phyloP scores from a whole-genome alignment of 495 filamentous ascomycete genomes.

The Hypoxylon subgilvum region DNA sequence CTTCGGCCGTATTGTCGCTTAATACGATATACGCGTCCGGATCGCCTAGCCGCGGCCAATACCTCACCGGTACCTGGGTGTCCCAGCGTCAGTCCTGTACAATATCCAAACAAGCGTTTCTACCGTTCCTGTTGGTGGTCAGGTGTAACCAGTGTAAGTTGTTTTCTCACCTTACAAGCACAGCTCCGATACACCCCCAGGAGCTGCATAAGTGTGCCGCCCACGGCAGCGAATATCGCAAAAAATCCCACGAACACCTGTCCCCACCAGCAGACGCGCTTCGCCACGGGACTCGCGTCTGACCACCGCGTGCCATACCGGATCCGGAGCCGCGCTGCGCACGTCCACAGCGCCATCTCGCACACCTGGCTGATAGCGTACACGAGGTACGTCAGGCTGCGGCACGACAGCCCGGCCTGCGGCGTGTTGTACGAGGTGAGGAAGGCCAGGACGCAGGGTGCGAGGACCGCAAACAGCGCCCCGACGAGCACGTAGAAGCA shows the following conservation, averaged over 20 bases:
- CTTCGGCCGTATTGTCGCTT: conserved; percentile 31
- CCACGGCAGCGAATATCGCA: conserved; percentile 44
- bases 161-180: conserved; percentile 37
- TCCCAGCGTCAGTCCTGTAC: too few relatives aligned
- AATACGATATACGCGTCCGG: conserved; percentile 33
- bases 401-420: conserved; percentile 49
- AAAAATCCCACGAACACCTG: conserved; percentile 41
- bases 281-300: conserved; percentile 24
- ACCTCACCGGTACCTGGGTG: conserved; percentile 35
- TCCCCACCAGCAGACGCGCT: conserved; percentile 38
- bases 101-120: conserved; percentile 3
- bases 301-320: conserved; percentile 33
- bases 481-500: conserved; percentile 40
- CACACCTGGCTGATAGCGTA: conserved; percentile 49
- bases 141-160: too few relatives aligned
- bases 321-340: conserved; percentile 26
- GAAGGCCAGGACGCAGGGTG: conserved; percentile 49
- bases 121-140: too few relatives aligned
- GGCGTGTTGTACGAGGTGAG: conserved; percentile 51
- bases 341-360: conserved; percentile 44
- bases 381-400: conserved; percentile 49
- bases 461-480: conserved; percentile 39
- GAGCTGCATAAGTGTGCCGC: conserved; percentile 48
- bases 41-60: conserved; percentile 30
- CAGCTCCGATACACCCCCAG: conserved; percentile 50